A percentile compares a stretch with the other conserved stretches of the same genome.
phyloP scores from a whole-genome alignment of 441 rosid species.

The Cnidoscolus chayamansa region DNA sequence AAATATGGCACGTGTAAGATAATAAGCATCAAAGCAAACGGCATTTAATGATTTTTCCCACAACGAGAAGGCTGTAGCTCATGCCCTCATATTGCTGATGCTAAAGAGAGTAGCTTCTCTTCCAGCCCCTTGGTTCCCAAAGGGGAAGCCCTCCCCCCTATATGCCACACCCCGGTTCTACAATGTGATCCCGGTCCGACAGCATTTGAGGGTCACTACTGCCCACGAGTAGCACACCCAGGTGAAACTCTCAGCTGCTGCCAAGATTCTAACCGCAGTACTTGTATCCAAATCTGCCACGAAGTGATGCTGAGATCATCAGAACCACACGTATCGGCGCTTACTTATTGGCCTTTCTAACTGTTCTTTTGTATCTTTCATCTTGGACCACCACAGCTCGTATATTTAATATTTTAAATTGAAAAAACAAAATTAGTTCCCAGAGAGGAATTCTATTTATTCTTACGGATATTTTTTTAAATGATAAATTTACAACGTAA shows the following conservation, averaged over 20 bases:
- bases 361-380: background rate
- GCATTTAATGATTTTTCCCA: background rate
- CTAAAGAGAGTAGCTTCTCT: background rate
- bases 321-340: slow-evolving; percentile 26
- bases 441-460: background rate
- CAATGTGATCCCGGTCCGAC: too few relatives aligned
- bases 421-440: too few relatives aligned
- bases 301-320: slow-evolving; percentile 18
- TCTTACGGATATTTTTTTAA: too few relatives aligned
- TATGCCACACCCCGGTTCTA: too few relatives aligned
- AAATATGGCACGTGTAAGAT: background rate
- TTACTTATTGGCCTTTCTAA: background rate
- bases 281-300: too few relatives aligned
- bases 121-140: too few relatives aligned
- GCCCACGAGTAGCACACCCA: too few relatives aligned
- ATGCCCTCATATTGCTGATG: background rate
- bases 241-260: too few relatives aligned
- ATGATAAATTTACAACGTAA: background rate
- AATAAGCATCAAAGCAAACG: background rate
- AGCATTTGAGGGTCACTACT: too few relatives aligned
- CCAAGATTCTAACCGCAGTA: too few relatives aligned
- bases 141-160: too few relatives aligned
- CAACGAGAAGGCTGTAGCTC: background rate
- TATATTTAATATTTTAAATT: too few relatives aligned
- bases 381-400: slow-evolving; percentile 5